Evolutionary conservation across 768 basidiomycete genomes (phyloP).

Genomic region (Calvatia gigantea): DNA sequence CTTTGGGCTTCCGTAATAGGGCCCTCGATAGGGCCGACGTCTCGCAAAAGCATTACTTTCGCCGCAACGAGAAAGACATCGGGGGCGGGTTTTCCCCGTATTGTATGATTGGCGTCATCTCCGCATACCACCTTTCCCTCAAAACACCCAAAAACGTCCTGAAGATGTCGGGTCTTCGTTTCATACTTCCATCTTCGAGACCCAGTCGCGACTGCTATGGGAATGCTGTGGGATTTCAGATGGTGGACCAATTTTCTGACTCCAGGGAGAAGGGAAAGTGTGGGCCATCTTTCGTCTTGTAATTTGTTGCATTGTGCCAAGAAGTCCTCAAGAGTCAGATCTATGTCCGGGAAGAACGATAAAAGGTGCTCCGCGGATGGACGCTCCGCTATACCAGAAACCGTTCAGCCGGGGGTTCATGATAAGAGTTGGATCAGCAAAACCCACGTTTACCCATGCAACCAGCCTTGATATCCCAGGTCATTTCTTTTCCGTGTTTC

Average conservation of each 20-base stretch:
- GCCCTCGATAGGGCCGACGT: conserved; percentile 49
- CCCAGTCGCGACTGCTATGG: conserved; percentile 82
- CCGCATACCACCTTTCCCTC: conserved; percentile 66
- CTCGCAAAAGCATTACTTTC: conserved; percentile 46
- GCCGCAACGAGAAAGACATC: conserved; percentile 82
- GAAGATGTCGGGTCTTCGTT: conserved; percentile 64
- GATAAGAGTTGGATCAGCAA: background rate
- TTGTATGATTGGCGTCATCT: conserved; percentile 54
- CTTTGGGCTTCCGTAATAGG: conserved; percentile 30
- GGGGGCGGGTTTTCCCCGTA: conserved; percentile 75
- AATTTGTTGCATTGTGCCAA: conserved; percentile 48
- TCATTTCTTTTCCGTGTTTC: conserved; percentile 72
- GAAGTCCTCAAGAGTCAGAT: conserved; percentile 60
- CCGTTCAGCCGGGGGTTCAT: background rate
- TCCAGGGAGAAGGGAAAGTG: conserved; percentile 72
- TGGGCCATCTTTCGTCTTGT: conserved; percentile 68
- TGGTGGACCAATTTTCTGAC: conserved; percentile 65
- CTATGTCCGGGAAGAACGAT: conserved; percentile 72
- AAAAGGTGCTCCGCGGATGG: conserved; percentile 65
- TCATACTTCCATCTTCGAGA: conserved; percentile 62
- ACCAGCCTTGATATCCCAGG: conserved; percentile 87
- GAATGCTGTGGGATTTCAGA: conserved; percentile 61
- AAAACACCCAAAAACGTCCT: conserved; percentile 58
- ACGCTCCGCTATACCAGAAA: conserved; percentile 48
- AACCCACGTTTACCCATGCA: conserved; percentile 80